Percentiles rank a stretch among this genome's conserved stretches.
Evolutionary conservation across 83 land plant genomes (phyloP).

Genomic region (Thuja plicata): DNA sequence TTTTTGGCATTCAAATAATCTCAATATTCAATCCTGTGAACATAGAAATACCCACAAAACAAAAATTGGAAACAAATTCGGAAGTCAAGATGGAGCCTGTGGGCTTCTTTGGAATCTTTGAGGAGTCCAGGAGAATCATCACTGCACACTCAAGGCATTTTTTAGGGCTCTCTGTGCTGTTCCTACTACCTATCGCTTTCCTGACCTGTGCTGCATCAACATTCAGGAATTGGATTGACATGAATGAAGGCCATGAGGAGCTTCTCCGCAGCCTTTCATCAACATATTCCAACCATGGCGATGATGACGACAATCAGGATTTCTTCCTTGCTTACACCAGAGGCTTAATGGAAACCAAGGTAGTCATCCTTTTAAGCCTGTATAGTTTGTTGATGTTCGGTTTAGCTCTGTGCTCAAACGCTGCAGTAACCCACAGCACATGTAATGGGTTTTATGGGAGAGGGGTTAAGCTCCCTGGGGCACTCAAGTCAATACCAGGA

Average conservation of each 20-base stretch:
- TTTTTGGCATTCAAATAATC: not conserved
- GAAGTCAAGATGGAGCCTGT: conserved; percentile 6
- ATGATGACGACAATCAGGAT: not conserved
- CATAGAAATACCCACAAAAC: not conserved
- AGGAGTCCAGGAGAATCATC: conserved; percentile 35
- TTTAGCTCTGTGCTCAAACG: conserved; percentile 21
- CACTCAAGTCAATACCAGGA: conserved; percentile 20
- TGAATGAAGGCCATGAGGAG: not conserved
- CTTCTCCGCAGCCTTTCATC: not conserved
- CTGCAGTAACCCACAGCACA: conserved; percentile 28
- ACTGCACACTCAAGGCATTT: conserved; percentile 56
- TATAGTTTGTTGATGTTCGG: conserved; percentile 7
- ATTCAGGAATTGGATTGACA: conserved; percentile 7
- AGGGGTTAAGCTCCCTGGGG: conserved; percentile 33
- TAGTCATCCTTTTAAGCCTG: conserved; percentile 12
- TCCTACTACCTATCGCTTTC: conserved; percentile 50
- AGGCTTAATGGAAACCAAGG: not conserved
- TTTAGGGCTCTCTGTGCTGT: conserved; percentile 48
- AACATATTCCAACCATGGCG: not conserved
- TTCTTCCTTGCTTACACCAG: not conserved
- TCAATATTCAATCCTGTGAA: not conserved
- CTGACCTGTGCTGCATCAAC: conserved; percentile 17
- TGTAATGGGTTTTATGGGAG: conserved; percentile 45
- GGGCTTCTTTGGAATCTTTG: conserved; percentile 25
- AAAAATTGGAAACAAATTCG: not conserved